Percentiles rank a stretch among this genome's conserved stretches.
phyloP scores from a whole-genome alignment of 2,329 filamentous ascomycete species.

The Colletotrichum sojae region DNA sequence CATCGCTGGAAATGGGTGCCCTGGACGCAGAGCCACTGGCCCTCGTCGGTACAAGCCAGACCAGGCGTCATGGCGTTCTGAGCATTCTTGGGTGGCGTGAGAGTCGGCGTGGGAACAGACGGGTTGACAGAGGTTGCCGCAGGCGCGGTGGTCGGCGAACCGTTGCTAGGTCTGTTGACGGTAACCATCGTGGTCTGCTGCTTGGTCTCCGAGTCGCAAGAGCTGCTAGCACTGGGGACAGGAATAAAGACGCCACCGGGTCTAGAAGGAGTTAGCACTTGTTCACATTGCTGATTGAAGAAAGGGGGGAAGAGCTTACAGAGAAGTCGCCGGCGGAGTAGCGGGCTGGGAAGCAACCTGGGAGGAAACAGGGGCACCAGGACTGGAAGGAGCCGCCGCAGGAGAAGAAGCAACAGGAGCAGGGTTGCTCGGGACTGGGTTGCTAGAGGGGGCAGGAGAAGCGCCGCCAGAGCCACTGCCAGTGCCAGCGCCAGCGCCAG shows the following conservation, averaged over 20 bases:
- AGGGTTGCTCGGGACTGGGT: constrained; percentile 11
- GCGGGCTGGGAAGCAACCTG: constrained; percentile 14
- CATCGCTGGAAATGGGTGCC: constrained; percentile 73
- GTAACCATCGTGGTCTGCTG: constrained; percentile 46
- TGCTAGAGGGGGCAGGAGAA: constrained; percentile 41
- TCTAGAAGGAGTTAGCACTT: constrained; percentile 47
- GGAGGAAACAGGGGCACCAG: constrained; percentile 1
- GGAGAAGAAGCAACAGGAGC: constrained; percentile 13
- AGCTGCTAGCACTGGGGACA: constrained; percentile 42
- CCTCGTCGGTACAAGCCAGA: constrained; percentile 65
- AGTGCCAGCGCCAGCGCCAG: constrained; percentile 29
- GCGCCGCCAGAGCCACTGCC: constrained; percentile 24
- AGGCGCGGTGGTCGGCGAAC: constrained; percentile 33
- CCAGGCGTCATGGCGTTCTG: constrained; percentile 52
- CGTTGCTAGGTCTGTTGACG: constrained; percentile 43
- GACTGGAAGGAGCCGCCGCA: constrained; percentile 2
- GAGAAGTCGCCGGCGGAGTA: constrained; percentile 26
- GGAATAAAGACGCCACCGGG: constrained; percentile 62
- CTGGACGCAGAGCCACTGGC: constrained; percentile 71
- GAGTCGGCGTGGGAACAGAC: constrained; percentile 20
- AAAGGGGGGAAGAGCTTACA: too few relatives aligned
- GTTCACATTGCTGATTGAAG: background rate
- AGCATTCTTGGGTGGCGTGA: constrained; percentile 40
- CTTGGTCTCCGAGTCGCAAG: constrained; percentile 28
- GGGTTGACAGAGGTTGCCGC: background rate